Base-by-base conservation (phyloP, 768 basidiomycete species). In the Amanita brunnescens region DNA sequence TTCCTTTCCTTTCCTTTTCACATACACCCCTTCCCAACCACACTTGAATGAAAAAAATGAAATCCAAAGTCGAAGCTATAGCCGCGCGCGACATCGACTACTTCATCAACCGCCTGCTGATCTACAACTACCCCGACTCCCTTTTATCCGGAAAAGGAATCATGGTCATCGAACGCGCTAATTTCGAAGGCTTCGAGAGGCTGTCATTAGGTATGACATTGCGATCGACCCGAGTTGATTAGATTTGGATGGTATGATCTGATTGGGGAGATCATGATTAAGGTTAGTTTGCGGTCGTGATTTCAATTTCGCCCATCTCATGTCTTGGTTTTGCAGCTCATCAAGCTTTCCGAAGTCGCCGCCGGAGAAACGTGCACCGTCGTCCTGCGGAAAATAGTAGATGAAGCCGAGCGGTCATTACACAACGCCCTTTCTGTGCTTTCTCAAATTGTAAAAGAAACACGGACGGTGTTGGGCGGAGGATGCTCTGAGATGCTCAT, bases 311-410 rank as follows among this genome's bases (percentile, higher is more conserved):
- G 37, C 34, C 44, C n/a, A n/a, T n/a, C n/a, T n/a, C n/a, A n/a
- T n/a, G n/a, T n/a, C n/a, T n/a, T n/a, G n/a, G n/a, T n/a, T n/a
- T 2, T 49, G 6, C 58, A 98, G 94, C 78, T 99, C 55, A 96
- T 98, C 74, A 99, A 98, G 71, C 98, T 99, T 76, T 98, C 96
- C 7, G 96, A 96, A 38, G n/a, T n/a, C n/a, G n/a, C n/a, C n/a
- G n/a, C n/a, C n/a, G n/a, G n/a, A n/a, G n/a, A n/a, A n/a, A n/a
- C n/a, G n/a, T n/a, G n/a, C n/a, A n/a, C n/a, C n/a, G n/a, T n/a
- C n/a, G n/a, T n/a, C n/a, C n/a, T n/a, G 95, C 98, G 35, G 93
- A 96, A 99, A 65, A 99, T 99, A 94, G 87, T 99, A 21, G 96
- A 98, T 60, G 96, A 99, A 66, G 96, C 96, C 1, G 96, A 98